phyloP scores from a whole-genome alignment of 2,329 filamentous ascomycete genomes.

The Metarhizium guizhouense region DNA sequence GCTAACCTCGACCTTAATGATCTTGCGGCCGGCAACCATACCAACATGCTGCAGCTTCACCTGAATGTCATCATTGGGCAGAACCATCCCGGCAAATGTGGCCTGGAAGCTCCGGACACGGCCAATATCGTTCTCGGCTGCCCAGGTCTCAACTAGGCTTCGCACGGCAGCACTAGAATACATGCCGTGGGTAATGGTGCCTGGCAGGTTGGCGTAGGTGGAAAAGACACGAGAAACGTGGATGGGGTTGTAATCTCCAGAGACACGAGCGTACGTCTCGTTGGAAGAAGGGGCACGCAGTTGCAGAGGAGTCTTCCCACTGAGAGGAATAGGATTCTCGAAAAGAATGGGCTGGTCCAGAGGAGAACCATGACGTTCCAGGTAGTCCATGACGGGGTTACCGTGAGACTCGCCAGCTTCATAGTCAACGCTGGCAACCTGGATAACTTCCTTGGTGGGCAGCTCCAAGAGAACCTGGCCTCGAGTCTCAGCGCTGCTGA shows the following conservation, averaged over 20 bases:
- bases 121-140: slow-evolving; percentile 95
- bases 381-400: slow-evolving; percentile 94
- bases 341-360: slow-evolving; percentile 97
- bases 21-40: slow-evolving; percentile 97
- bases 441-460: slow-evolving; percentile 93
- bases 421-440: slow-evolving; percentile 95
- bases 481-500: slow-evolving; percentile 83
- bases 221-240: slow-evolving; percentile 97
- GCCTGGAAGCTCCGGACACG: slow-evolving; percentile 97
- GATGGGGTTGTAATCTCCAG: slow-evolving; percentile 97
- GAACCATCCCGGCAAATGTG: slow-evolving; percentile 94
- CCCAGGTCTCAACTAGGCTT: slow-evolving; percentile 96
- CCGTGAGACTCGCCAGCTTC: slow-evolving; percentile 85
- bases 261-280: slow-evolving; percentile 95
- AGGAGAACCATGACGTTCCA: slow-evolving; percentile 80
- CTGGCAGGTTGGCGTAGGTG: slow-evolving; percentile 87
- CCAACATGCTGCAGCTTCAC: slow-evolving; percentile 94
- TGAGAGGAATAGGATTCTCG: slow-evolving; percentile 93
- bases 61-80: slow-evolving; percentile 90
- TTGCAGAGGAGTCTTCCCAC: slow-evolving; percentile 79
- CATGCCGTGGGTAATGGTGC: slow-evolving; percentile 98
- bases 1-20: slow-evolving; percentile 95
- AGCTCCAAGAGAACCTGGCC: slow-evolving; percentile 91
- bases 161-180: slow-evolving; percentile 96
- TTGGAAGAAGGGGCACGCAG: slow-evolving; percentile 91